Base-by-base conservation (phyloP, 768 basidiomycete genomes). In the Suillus decipiens region DNA sequence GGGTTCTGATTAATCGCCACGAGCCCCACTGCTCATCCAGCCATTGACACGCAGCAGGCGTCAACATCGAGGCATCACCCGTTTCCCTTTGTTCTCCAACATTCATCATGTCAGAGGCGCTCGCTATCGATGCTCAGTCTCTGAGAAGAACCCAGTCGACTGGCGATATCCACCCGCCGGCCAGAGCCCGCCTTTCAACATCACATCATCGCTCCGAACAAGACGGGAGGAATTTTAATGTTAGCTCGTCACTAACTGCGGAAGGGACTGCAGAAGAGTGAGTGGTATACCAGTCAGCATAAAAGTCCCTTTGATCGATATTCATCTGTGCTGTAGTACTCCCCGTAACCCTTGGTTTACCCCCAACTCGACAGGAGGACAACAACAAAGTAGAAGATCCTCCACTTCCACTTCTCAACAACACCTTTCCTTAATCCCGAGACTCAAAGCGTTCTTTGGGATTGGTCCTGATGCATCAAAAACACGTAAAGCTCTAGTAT, bases 401-500 rank as follows among this genome's bases (percentile, higher is more conserved):
- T 28, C 56, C 5, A 57, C 55, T 57, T 10, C 37, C 24, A 17
- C 39, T 19, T 57, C 56, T 41, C 56, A 41, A 57, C 17, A 9
- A n/a, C 51, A 24, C 15, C 68, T 65, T 47, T 59, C 77, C 7
- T 59, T 69, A 5, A 60, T 68, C 33, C 70, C 68, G 12, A 68
- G 65, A 31, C 14, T 76, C 6, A 72, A 82, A 67, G 67, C 73
- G 4, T 78, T 79, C 65, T 72, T 89, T 47, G 88, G 88, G 3
- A 69, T 85, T 59, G 88, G 89, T 8, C 77, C 80, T 14, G 75
- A 80, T 55, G 86, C 82, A 28, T 77, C 82, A 4, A 77, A 75
- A 63, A 80, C 79, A 7, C 80, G 88, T 50, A 86, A 82, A 69
- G 79, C 83, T 48, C 70, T 87, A 19, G 77, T 87, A 33, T 81